Base-by-base conservation (phyloP, 1,139 yeast genomes). In the Protomyces arabidopsidicola region DNA sequence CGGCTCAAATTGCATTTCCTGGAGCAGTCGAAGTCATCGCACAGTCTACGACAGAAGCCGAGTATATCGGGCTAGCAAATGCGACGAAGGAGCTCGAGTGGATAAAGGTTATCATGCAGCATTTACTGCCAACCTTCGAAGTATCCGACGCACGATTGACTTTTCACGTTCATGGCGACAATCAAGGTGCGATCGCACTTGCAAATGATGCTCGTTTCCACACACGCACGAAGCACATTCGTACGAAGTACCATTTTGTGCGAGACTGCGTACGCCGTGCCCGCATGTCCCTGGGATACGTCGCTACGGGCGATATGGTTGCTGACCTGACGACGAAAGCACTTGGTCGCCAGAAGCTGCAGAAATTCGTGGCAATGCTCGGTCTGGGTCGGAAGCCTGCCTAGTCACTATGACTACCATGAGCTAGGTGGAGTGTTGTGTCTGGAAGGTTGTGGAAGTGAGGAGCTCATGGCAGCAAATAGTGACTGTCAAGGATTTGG, bases 41-140 rank as follows among this genome's bases (percentile, higher is more conserved):
- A 56, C 63, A 27, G 9, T 66, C 67, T 2, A 62, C 68, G 2
- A 67, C 69, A 4, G 71, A 70, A 58, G 69, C 70, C 3, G 72
- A 70, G 57, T 69, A 68, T 42, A 58, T 66, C 45, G 69, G 68
- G 6, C 59, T 67, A 3, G 59, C 69, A 51, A 69, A 67, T 48
- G 66, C 69, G 2, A 59, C 52, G 1, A 64, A 55, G 56, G 71
- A 70, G 56, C 60, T 59, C 1, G 36, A 60, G n/a, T 69, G 72
- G 71, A 16, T 65, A 10, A 10, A 8, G 6, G 36, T 64, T 14
- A 24, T 66, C 35, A 20, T 67, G 20, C 36, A 16, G 8, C 42
- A 27, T n/a, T 4, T 36, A n/a, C n/a, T 12, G 14, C 39, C 4
- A 3, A 12, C 4, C n/a, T 36, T 36, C 39, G 9, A 8, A 5